phyloP scores from a whole-genome alignment of 1,284 basidiomycete species.

The Marasmius sp. region DNA sequence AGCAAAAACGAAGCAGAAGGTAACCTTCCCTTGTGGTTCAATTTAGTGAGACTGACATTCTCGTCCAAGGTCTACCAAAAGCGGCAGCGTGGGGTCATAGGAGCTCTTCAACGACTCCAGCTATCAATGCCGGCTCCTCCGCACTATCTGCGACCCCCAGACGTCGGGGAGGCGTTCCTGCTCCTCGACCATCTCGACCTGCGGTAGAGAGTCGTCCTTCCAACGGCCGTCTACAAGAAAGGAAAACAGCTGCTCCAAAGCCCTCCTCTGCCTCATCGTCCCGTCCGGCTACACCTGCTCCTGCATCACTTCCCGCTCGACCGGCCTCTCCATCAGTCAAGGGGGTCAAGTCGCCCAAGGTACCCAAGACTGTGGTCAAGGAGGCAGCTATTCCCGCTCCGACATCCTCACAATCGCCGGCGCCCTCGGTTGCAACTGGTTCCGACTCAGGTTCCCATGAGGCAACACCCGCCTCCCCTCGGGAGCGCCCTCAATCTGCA shows the following conservation, averaged over 20 bases:
- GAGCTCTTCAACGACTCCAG: slow-evolving; percentile 26
- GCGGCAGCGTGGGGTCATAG: slow-evolving; percentile 83
- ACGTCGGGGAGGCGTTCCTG: slow-evolving; percentile 38
- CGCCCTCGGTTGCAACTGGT: slow-evolving; percentile 36
- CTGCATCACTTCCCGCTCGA: slow-evolving; percentile 33
- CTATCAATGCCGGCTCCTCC: slow-evolving; percentile 28
- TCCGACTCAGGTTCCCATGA: slow-evolving; percentile 41
- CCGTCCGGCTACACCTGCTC: slow-evolving; percentile 60
- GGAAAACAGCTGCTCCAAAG: slow-evolving; percentile 31
- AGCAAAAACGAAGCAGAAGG: slow-evolving; percentile 62
- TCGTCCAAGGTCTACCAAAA: slow-evolving; percentile 64
- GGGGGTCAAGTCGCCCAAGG: slow-evolving; percentile 27
- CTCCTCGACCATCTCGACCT: slow-evolving; percentile 40
- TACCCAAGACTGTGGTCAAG: slow-evolving; percentile 32
- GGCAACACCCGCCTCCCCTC: slow-evolving; percentile 42
- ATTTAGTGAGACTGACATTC: slow-evolving; percentile 17
- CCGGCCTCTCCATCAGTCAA: slow-evolving; percentile 45
- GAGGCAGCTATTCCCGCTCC: slow-evolving; percentile 31
- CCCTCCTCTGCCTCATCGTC: slow-evolving; percentile 57
- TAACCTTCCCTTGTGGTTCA: slow-evolving; percentile 33
- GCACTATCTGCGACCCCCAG: slow-evolving; percentile 25
- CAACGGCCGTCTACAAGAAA: slow-evolving; percentile 39
- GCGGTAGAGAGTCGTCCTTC: slow-evolving; percentile 35
- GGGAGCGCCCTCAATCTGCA: slow-evolving; percentile 40
- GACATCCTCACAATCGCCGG: slow-evolving; percentile 46